Base-by-base conservation (phyloP, 768 basidiomycete species). In the Leccinum boreale region DNA sequence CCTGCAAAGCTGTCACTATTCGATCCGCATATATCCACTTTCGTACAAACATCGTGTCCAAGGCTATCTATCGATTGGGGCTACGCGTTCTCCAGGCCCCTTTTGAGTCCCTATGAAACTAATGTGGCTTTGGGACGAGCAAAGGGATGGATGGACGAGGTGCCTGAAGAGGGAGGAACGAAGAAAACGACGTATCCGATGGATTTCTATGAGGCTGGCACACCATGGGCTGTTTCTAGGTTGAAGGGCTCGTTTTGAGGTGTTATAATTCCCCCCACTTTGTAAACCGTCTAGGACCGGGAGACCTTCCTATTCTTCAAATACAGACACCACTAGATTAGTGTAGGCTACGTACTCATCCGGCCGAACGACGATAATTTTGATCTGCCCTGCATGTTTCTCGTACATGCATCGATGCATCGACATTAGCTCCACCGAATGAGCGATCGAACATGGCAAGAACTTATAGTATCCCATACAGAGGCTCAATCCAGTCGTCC, bases 61-160 rank as follows among this genome's bases (percentile, higher is more conserved):
- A 85, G 97, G 24, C 77, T 99, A 53, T 94, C 92, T 17, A 98
- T 98, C 57, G 97, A 99, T 69, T 99, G 97, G 97, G 97, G 97
- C 4, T 95, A 95, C 67, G 97, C 96, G 1, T 99, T 99, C 74
- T 79, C 87, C 54, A 78, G 82, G 21, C 97, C 97, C 3, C 77
- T 98, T 50, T 74, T 99, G 35, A 94, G 87, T 65, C 94, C 96
- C 1, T 99, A 98, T 69, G 97, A 98, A 73, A 88, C 91, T 0
- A 85, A 87, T 5, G 90, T 98, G 2, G 94, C 87, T 11, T 78
- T 97, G 2, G 92, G 73, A 29, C 60, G 49, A 55, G 58, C 90
- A 1, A 79, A 80, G 52, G 85, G 88, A 26, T 94, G 93, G 94
- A 81, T 81, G 72, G 75, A 78, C 19, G 67, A 72, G 52, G 60